phyloP scores from a whole-genome alignment of 1,139 yeast species.

The Zygoascus hellenicus region DNA sequence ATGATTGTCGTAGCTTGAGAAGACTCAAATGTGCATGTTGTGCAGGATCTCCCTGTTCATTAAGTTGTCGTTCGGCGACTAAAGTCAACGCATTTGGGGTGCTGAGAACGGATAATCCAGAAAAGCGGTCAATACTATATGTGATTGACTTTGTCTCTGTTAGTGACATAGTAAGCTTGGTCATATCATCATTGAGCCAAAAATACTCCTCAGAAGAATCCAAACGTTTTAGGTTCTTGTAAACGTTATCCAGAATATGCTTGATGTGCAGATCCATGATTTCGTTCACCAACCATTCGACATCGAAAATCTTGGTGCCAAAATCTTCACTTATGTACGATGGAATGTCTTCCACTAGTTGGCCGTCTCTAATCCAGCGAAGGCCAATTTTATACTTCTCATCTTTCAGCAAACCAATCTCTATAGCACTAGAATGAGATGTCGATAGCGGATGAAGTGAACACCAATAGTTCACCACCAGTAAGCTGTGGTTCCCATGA shows the following conservation, averaged over 20 bases:
- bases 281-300: constrained; percentile 27
- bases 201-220: constrained; percentile 10
- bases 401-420: constrained; percentile 55
- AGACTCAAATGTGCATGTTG: constrained; percentile 26
- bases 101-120: constrained; percentile 31
- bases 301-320: constrained; percentile 25
- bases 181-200: constrained; percentile 6
- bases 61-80: constrained; percentile 29
- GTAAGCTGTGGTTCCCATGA: constrained; percentile 54
- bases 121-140: constrained; percentile 29
- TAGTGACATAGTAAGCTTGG: constrained; percentile 13
- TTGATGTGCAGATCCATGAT: constrained; percentile 29
- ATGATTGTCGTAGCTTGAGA: constrained; percentile 27
- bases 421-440: constrained; percentile 39
- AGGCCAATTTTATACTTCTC: constrained; percentile 46
- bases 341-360: constrained; percentile 23
- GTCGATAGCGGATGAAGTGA: constrained; percentile 24
- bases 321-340: constrained; percentile 19
- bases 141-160: constrained; percentile 19
- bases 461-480: constrained; percentile 66
- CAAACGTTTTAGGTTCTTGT: constrained; percentile 17
- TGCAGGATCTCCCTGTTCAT: constrained; percentile 27
- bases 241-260: constrained; percentile 25
- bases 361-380: constrained; percentile 65
- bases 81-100: constrained; percentile 29